A percentile compares a stretch with the other conserved stretches of the same genome.
These are phyloP conservation scores for Epichloe sp. DNA, from an alignment of 2,329 filamentous ascomycete genomes.

Conservation along the genomic window DNA sequence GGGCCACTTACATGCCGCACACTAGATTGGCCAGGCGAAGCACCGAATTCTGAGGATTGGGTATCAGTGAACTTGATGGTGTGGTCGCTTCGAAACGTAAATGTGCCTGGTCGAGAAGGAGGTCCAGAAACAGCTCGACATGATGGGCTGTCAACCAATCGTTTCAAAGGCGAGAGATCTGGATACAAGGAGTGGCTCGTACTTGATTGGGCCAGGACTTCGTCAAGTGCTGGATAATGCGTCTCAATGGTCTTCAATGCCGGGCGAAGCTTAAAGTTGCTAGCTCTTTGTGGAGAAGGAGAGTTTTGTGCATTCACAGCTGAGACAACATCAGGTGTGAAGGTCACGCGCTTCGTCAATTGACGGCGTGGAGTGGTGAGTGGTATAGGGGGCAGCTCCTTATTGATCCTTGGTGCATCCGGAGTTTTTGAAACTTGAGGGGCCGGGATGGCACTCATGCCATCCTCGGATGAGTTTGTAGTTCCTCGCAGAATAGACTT, in stretches of 20 bases:
- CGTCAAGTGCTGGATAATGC: constrained; percentile 19
- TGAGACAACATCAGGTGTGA: constrained; percentile 56
- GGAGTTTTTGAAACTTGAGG: constrained; percentile 35
- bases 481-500: constrained; percentile 43
- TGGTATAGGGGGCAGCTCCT: constrained; percentile 38
- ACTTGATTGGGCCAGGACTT: constrained; percentile 13
- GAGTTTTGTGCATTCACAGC: constrained; percentile 32
- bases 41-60: constrained; percentile 40
- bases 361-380: constrained; percentile 57
- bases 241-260: constrained; percentile 13
- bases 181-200: constrained; percentile 35
- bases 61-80: constrained; percentile 44
- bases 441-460: constrained; percentile 35
- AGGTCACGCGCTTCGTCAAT: constrained; percentile 61
- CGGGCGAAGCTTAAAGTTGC: constrained; percentile 29
- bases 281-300: constrained; percentile 42
- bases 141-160: constrained; percentile 15
- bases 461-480: constrained; percentile 21
- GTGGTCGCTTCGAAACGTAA: constrained; percentile 53
- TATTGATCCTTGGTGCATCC: constrained; percentile 31
- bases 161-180: constrained; percentile 33
- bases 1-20: constrained; percentile 47
- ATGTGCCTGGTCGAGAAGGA: constrained; percentile 40
- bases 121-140: constrained; percentile 15
- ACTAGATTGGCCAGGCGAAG: constrained; percentile 44